Evolutionary conservation across 176 grass and related monocot species (phyloP), one percentile per base, ranked within the genome.

Genomic region (Calamus simplicifolius): DNA sequence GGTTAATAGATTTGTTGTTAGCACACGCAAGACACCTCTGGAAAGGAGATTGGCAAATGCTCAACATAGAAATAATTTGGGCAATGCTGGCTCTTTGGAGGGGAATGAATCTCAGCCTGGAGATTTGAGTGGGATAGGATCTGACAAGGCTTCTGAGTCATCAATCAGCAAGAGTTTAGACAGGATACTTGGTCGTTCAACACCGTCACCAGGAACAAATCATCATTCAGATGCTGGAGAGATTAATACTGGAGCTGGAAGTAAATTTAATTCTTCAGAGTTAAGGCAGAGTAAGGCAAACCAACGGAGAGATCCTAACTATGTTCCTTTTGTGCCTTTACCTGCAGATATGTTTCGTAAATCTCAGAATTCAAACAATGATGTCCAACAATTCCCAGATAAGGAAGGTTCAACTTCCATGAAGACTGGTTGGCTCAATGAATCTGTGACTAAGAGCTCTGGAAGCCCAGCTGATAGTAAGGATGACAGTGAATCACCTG

Each of bases 81-180:
- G 57, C 14, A 27, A 38, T 27, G 14, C 14, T 30, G 58, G 58
- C 18, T 26, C 48, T 59, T 56, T 19, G 3, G 66, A 68, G 13
- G 66, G 19, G 8, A 29, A 5, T 51, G 29, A 57, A 51, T 29
- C 49, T 14, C 68, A 71, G 26, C 43, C 25, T 59, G 68, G 43
- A 51, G 25, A 31, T 18, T 52, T 50, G 17, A 52, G 17, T 61
- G 49, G 69, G 21, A 16, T 65, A 49, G 28, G 66, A 64, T 29
- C 50, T 25, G 19, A 30, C 27, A 6, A 68, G 62, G 59, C 56
- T 27, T 74, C 81, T 5, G 70, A 75, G 54, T 75, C 79, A 59
- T 75, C 74, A 62, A 82, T 97, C 51, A 88, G 83, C 72, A 66
- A 97, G 77, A 91, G 71, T 21, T 75, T 97, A 70, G 87, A 97